Conservation (phyloP, 1,139 yeast species). For the Tardiomyces depauwii region DNA sequence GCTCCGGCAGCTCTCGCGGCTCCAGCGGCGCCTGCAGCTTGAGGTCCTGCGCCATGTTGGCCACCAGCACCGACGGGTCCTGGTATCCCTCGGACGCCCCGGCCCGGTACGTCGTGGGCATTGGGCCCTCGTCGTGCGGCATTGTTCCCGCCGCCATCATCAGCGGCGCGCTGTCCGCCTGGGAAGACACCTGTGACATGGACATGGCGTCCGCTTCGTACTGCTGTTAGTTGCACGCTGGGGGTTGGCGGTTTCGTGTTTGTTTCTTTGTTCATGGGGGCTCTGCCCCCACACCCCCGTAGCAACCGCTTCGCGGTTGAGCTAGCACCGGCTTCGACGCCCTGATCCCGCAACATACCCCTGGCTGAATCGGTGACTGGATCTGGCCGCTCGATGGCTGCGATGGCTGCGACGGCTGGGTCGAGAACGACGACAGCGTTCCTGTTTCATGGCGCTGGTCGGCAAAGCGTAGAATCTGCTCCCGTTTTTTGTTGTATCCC, state of each 20-base stretch:
- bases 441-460: neutral
- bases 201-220: too few relatives aligned
- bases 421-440: neutral
- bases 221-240: too few relatives aligned
- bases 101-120: neutral
- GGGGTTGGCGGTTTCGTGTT: too few relatives aligned
- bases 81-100: neutral
- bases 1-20: constrained; percentile 31
- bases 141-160: neutral
- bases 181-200: too few relatives aligned
- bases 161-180: neutral
- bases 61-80: constrained; percentile 1
- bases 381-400: constrained; percentile 1
- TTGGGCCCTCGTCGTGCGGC: neutral
- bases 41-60: constrained; percentile 4
- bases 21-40: constrained; percentile 29
- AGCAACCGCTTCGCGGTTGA: too few relatives aligned
- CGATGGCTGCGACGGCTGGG: neutral
- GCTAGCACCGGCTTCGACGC: neutral
- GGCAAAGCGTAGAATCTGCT: constrained; percentile 25
- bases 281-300: neutral
- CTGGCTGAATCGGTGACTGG: constrained; percentile 11
- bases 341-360: constrained; percentile 8
- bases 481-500: constrained; percentile 51
- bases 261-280: neutral